These are phyloP conservation scores for Fimicolochytrium jonesii DNA, from an alignment of 192 early-diverging fungal species.

Conservation along the genomic window DNA sequence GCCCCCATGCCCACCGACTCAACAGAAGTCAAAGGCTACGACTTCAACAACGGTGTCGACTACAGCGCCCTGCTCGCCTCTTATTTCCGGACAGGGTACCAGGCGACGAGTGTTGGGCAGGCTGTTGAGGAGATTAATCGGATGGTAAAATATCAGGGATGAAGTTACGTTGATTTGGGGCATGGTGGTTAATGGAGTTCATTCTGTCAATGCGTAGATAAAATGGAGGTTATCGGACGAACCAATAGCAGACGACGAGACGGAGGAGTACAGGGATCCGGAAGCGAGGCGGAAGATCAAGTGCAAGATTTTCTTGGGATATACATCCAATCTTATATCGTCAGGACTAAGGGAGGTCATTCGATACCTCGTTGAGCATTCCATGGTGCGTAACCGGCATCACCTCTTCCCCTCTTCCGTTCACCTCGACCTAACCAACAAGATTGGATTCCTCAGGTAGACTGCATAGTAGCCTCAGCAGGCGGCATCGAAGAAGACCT, in stretches of 20 bases:
- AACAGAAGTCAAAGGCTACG: slow-evolving; percentile 73
- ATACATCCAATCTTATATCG: slow-evolving; percentile 96
- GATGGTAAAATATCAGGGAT: no score
- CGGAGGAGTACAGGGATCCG: slow-evolving; percentile 57
- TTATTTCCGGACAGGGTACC: slow-evolving; percentile 84
- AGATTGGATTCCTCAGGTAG: slow-evolving; percentile 42
- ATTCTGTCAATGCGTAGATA: slow-evolving; percentile 23
- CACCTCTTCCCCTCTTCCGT: no score
- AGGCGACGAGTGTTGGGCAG: slow-evolving; percentile 82
- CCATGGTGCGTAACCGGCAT: no score
- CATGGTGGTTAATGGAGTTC: not conserved
- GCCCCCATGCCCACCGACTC: slow-evolving; percentile 64
- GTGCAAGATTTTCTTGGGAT: slow-evolving; percentile 97
- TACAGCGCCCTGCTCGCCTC: slow-evolving; percentile 65
- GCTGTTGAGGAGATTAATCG: slow-evolving; percentile 88
- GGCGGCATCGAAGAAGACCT: slow-evolving; percentile 98
- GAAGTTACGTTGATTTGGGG: no score
- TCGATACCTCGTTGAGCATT: slow-evolving; percentile 84
- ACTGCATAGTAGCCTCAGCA: slow-evolving; percentile 86
- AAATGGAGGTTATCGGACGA: slow-evolving; percentile 86
- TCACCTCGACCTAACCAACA: not conserved
- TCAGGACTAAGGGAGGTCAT: slow-evolving; percentile 90
- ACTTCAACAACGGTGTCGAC: slow-evolving; percentile 86
- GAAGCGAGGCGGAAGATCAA: slow-evolving; percentile 61
- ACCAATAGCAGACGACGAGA: slow-evolving; percentile 58